phyloP scores from a whole-genome alignment of 2,329 filamentous ascomycete species.

The Lojkania enalia region DNA sequence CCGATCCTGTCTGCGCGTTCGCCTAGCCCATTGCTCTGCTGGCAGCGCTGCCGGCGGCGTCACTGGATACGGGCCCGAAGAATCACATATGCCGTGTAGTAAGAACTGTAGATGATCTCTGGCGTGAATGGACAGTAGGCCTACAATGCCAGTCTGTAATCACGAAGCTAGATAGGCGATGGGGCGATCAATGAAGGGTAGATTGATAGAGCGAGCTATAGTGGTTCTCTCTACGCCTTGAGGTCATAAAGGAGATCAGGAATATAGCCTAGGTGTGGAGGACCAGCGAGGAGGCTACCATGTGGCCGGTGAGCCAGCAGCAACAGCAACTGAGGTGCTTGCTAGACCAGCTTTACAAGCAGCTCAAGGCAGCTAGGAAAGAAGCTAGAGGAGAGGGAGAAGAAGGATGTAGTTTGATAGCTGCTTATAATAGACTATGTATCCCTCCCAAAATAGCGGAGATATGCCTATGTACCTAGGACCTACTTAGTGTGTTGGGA shows the following conservation, averaged over 20 bases:
- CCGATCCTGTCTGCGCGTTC: not conserved
- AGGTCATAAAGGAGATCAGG: conserved; percentile 8
- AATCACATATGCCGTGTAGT: conserved; percentile 3
- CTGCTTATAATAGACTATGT: not conserved
- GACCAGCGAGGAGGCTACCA: conserved; percentile 4
- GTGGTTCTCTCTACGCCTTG: conserved; percentile 6
- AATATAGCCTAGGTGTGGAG: conserved; percentile 1
- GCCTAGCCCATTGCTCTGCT: not conserved
- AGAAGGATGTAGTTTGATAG: not conserved
- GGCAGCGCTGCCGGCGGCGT: not conserved
- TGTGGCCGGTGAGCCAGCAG: conserved; percentile 5
- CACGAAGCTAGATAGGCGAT: not conserved
- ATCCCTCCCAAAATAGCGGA: not conserved
- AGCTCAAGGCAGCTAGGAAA: conserved; percentile 6
- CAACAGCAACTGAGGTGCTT: conserved; percentile 7
- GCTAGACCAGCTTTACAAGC: conserved; percentile 7
- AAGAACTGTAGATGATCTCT: conserved; percentile 3
- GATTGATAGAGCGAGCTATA: conserved; percentile 2
- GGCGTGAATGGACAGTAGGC: conserved; percentile 2
- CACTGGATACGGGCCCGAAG: not conserved
- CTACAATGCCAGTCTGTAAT: conserved; percentile 3
- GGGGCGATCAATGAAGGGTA: conserved; percentile 3
- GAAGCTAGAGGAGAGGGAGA: not conserved
- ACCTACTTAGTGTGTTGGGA: too few relatives aligned
- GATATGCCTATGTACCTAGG: too few relatives aligned